Conservation (phyloP, 129 eudicot genomes). For the Flaveria bidentis region DNA sequence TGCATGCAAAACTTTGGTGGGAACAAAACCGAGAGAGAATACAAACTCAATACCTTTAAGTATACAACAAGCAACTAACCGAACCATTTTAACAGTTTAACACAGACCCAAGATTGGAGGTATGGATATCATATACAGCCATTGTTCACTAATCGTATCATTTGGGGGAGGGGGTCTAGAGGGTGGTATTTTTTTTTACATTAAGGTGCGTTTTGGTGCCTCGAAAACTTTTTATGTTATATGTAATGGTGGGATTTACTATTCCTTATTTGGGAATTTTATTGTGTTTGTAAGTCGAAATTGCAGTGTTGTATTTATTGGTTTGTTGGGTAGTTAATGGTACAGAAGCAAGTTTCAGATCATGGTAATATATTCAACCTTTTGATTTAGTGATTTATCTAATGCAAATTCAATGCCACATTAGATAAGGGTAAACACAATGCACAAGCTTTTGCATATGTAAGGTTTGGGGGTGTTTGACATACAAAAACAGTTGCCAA, state of each 20-base stretch:
- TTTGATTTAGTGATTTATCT: background rate
- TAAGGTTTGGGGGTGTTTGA: too few relatives aligned
- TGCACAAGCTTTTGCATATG: too few relatives aligned
- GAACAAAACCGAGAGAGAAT: conserved; percentile 94
- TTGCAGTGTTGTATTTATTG: conserved; percentile 29
- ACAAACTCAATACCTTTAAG: conserved; percentile 84
- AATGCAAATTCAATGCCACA: background rate
- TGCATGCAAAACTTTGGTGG: conserved; percentile 93
- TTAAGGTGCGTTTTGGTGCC: conserved; percentile 8
- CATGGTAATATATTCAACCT: background rate
- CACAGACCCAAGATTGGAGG: too few relatives aligned
- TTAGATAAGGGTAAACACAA: too few relatives aligned
- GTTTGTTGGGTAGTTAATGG: conserved; percentile 18
- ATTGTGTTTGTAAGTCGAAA: conserved; percentile 28
- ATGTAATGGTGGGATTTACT: conserved; percentile 16
- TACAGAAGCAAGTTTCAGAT: background rate
- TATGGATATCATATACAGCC: conserved; percentile 15
- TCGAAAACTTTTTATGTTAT: conserved; percentile 13
- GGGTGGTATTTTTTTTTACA: conserved; percentile 28
- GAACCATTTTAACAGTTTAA: conserved; percentile 20
- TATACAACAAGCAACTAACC: conserved; percentile 19
- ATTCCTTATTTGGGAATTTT: conserved; percentile 14
- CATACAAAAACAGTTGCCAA: background rate
- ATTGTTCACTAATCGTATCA: conserved; percentile 18
- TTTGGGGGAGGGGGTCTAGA: conserved; percentile 16